Evolutionary conservation across 192 early-diverging fungal species (phyloP), one percentile per base, ranked within the genome.

Genomic region (Globomyces pollinis-pini): DNA sequence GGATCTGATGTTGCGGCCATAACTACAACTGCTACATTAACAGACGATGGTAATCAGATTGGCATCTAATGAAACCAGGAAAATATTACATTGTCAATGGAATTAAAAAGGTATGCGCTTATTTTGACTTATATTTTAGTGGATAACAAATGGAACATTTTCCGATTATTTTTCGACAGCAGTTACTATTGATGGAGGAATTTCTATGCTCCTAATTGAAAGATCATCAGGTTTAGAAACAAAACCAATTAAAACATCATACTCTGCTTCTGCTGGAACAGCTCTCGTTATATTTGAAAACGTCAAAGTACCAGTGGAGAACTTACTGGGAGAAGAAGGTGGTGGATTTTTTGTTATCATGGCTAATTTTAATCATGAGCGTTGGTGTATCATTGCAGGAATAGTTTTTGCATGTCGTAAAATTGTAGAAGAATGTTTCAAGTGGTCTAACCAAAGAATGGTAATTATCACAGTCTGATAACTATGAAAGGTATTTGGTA

Each of bases 121-220:
- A n/a, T n/a, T n/a, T n/a, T n/a, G n/a, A n/a, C n/a, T n/a, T 8
- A 23, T 28, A 7, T 59, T 5, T 8, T 23, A 93, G 91, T 96
- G 91, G 91, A 96, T 96, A 68, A 63, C 57, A 21, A 56, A 56
- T 20, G 61, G 24, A 26, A 66, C 21, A 24, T 54, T 24, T 30
- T 39, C 57, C 18, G 67, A 66, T 35, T 66, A 66, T 59, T 66
- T 66, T 34, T n/a, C 65, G 3, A 64, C 60, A 38, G 66, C 33
- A 3, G 29, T 24, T 26, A 49, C 56, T 8, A 70, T 67, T 8
- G 34, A 33, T 6, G 16, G 11, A 12, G 77, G 77, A 38, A 76
- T 79, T 28, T 57, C 77, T 43, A 74, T 79, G 71, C 51, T 79
- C 28, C 64, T 79, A 21, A 80, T 79, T 41, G 74, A 76, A 41